These are phyloP conservation scores for Trichosporon sp. DNA, from an alignment of 1,284 basidiomycete genomes.

Conservation along the genomic window DNA sequence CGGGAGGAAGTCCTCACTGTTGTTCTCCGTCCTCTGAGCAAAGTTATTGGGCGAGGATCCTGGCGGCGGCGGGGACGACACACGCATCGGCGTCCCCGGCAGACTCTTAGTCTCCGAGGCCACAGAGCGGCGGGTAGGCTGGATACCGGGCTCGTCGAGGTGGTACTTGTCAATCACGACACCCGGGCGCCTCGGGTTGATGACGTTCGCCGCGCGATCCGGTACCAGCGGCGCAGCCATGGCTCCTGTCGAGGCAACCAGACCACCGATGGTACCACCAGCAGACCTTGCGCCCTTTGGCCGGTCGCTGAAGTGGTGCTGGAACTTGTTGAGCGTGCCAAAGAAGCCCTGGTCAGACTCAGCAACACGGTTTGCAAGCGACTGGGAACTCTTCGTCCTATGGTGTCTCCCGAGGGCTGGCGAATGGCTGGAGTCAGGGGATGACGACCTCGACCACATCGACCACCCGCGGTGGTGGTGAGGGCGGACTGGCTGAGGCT, in stretches of 20 bases:
- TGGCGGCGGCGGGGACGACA: constrained; percentile 23
- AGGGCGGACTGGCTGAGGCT: neutral
- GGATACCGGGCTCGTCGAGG: neutral
- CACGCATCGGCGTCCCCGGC: constrained; percentile 3
- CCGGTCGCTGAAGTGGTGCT: constrained; percentile 32
- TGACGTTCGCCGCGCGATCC: constrained; percentile 53
- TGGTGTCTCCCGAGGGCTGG: neutral
- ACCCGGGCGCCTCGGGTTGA: constrained; percentile 22
- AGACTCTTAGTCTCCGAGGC: constrained; percentile 10
- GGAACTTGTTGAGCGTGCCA: constrained; percentile 4
- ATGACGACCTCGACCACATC: neutral
- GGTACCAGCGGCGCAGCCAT: constrained; percentile 61
- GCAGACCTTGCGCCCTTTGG: constrained; percentile 57
- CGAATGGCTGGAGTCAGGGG: neutral
- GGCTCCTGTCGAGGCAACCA: constrained; percentile 68
- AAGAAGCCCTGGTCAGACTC: constrained; percentile 7
- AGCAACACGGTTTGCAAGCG: neutral
- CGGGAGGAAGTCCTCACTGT: constrained; percentile 33
- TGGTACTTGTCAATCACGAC: constrained; percentile 7
- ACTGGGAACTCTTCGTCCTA: neutral
- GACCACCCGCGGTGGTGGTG: neutral
- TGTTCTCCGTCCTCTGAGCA: constrained; percentile 23
- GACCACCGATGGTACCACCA: constrained; percentile 67
- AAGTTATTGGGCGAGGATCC: constrained; percentile 13
- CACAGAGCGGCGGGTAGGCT: constrained; percentile 9